A percentile compares a stretch with the other conserved stretches of the same genome.
Conservation (phyloP, 164 flowering plant genomes). For the Nymphaea thermarum region DNA sequence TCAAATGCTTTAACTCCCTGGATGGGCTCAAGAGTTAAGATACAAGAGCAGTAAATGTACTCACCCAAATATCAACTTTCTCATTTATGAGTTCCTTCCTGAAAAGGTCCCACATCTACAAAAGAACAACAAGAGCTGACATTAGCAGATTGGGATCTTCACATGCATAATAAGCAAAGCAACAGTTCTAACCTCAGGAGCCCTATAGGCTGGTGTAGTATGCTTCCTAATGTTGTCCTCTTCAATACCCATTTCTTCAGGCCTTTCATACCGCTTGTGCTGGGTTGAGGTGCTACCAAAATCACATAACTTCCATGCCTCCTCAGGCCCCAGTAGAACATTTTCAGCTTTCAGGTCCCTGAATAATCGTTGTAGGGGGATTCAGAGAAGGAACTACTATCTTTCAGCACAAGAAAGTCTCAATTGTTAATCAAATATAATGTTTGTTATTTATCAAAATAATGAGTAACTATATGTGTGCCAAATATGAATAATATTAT, state of each 20-base stretch:
- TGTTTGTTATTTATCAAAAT: too few species aligned
- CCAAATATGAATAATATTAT: too few species aligned
- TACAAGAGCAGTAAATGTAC: constrained; percentile 13
- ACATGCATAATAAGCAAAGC: neutral
- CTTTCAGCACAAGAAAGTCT: too few species aligned
- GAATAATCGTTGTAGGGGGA: neutral
- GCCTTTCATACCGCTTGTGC: constrained; percentile 89
- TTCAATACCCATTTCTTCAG: constrained; percentile 99
- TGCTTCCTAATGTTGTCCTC: constrained; percentile 96
- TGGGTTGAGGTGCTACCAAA: constrained; percentile 95
- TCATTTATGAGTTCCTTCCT: constrained; percentile 81
- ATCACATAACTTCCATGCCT: constrained; percentile 94
- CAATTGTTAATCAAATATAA: too few species aligned
- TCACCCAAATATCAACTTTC: constrained; percentile 99
- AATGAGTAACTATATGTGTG: too few species aligned
- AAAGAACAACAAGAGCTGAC: constrained; percentile 8
- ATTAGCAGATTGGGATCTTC: too few species aligned
- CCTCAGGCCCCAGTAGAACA: constrained; percentile 76
- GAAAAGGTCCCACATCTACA: constrained; percentile 96
- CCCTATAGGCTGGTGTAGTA: constrained; percentile 96
- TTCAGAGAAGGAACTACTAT: neutral
- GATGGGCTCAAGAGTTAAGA: neutral
- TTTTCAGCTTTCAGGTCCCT: constrained; percentile 99
- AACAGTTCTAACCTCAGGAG: constrained; percentile 67
- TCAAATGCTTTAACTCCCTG: neutral